Percentiles rank a stretch among this genome's conserved stretches.
phyloP scores from a whole-genome alignment of 2,329 filamentous ascomycete genomes.

The Colletotrichum aenigma region DNA sequence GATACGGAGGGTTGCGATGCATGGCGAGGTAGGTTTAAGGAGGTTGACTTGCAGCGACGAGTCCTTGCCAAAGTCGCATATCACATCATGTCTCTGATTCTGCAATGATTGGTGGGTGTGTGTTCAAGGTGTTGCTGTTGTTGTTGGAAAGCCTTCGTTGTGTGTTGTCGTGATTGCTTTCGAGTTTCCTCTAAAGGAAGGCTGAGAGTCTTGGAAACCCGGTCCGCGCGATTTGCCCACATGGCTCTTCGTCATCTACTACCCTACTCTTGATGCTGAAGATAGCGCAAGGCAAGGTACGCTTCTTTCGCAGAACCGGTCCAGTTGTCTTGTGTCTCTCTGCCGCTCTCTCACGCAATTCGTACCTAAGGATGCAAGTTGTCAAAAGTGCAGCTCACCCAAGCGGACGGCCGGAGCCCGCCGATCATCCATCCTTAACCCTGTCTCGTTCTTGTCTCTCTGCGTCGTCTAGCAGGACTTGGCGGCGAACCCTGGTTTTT shows the following conservation, averaged over 20 bases:
- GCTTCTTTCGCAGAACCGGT: background rate
- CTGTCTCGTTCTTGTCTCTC: background rate
- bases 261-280: background rate
- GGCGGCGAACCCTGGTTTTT: background rate
- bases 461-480: background rate
- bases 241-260: background rate
- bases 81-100: background rate
- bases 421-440: conserved; percentile 7
- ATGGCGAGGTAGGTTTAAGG: background rate
- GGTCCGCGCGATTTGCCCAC: background rate
- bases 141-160: background rate
- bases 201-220: background rate
- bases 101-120: background rate
- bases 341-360: background rate
- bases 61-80: background rate
- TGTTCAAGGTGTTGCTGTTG: background rate
- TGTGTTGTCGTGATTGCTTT: background rate
- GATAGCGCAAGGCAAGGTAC: background rate
- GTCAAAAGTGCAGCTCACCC: background rate
- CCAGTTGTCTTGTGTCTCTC: background rate
- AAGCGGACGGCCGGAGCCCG: conserved; percentile 15
- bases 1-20: background rate
- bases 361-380: background rate
- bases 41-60: background rate
- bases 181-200: conserved; percentile 3